These are phyloP conservation scores for Psilocybe azurescens DNA, from an alignment of 768 basidiomycete species.

Conservation along the genomic window DNA sequence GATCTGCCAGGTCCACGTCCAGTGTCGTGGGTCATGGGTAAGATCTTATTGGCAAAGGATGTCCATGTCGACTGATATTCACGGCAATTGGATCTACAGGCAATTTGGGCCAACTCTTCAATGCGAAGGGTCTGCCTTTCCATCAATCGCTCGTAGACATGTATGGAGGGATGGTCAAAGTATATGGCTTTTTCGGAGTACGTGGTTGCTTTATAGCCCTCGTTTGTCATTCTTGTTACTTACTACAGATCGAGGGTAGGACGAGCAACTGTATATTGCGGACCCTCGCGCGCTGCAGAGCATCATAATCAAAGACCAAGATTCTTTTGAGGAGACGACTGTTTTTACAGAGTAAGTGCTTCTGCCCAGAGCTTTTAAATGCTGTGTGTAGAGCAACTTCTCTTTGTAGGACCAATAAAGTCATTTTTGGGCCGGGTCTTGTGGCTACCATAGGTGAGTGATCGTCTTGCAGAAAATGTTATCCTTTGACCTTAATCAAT, in stretches of 20 bases:
- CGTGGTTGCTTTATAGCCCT: constrained; percentile 1
- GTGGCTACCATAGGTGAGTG: constrained; percentile 43
- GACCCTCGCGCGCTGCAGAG: constrained; percentile 55
- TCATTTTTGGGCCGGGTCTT: constrained; percentile 53
- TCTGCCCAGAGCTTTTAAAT: not conserved
- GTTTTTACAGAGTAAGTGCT: constrained; percentile 48
- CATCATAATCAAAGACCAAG: constrained; percentile 53
- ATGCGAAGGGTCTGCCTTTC: constrained; percentile 45
- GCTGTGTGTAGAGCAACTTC: not conserved
- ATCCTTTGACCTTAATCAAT: not conserved
- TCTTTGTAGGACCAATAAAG: constrained; percentile 42
- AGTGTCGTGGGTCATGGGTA: constrained; percentile 6
- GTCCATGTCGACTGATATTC: too few species aligned
- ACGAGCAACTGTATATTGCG: constrained; percentile 53
- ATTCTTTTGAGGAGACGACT: constrained; percentile 50
- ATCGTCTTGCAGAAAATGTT: not conserved
- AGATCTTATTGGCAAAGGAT: not conserved
- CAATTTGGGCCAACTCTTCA: constrained; percentile 49
- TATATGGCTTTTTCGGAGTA: constrained; percentile 54
- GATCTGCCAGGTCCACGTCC: not conserved
- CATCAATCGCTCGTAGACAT: constrained; percentile 41
- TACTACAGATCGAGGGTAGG: constrained; percentile 29
- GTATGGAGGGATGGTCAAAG: constrained; percentile 50
- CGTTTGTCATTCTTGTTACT: not conserved
- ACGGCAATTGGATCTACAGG: constrained; percentile 26